Evolutionary conservation across 306 rosid species (phyloP).

Genomic region (Cucurbita pepo): DNA sequence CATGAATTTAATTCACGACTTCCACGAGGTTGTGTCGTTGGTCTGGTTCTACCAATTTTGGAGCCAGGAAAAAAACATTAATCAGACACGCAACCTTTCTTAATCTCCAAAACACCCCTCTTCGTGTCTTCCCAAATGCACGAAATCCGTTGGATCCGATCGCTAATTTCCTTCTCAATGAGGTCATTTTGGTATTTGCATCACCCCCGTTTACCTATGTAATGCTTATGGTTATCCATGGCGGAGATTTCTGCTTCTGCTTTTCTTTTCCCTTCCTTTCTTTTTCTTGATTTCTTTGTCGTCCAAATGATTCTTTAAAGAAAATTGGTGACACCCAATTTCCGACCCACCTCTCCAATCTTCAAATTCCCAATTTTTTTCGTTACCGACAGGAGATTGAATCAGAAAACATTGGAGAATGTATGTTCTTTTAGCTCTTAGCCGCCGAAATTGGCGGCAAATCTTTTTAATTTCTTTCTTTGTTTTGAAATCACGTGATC

Average conservation of each 20-base stretch:
- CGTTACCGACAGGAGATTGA: neutral
- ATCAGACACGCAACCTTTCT: neutral
- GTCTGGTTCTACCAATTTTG: neutral
- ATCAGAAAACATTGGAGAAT: neutral
- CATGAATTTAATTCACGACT: neutral
- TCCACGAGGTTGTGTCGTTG: slow-evolving; percentile 5
- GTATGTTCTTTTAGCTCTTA: neutral
- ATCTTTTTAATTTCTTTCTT: neutral
- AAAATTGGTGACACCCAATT: neutral
- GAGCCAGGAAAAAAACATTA: neutral
- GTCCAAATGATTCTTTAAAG: neutral
- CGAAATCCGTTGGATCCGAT: neutral
- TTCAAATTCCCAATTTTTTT: neutral
- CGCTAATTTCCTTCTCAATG: neutral
- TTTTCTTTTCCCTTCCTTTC: slow-evolving; percentile 1
- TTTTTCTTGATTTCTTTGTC: neutral
- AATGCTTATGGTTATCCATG: slow-evolving; percentile 17
- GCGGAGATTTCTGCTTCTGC: neutral
- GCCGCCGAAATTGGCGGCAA: slow-evolving; percentile 1
- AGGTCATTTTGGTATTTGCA: slow-evolving; percentile 1
- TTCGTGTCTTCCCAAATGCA: neutral
- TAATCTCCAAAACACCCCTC: neutral
- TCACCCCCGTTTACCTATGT: slow-evolving; percentile 13
- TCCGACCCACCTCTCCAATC: neutral
- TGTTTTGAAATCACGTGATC: neutral